Percentiles rank a stretch among this genome's conserved stretches.
Evolutionary conservation across 169 alveolate species (phyloP).

Genomic region (Theileria luwenshuni): DNA sequence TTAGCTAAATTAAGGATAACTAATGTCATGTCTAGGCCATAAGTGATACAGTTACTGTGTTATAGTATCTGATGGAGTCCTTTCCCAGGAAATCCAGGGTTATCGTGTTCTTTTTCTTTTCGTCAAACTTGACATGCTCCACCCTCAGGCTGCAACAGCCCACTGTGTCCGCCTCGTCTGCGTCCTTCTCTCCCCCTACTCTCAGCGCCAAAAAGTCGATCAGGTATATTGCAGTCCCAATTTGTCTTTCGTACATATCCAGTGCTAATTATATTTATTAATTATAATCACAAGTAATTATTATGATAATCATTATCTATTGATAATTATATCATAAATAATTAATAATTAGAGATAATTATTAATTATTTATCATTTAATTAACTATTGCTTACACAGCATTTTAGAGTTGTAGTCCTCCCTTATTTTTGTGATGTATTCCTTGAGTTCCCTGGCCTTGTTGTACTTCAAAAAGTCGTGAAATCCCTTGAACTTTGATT

Average conservation of each 20-base stretch:
- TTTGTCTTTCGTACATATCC: conserved; percentile 85
- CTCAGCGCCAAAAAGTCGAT: conserved; percentile 98
- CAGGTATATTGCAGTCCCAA: conserved; percentile 98
- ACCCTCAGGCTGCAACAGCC: conserved; percentile 99
- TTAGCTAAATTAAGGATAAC: not conserved
- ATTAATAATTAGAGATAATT: too few species aligned
- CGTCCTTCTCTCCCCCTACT: conserved; percentile 99
- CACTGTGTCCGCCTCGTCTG: conserved; percentile 99
- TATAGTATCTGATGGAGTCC: conserved; percentile 95
- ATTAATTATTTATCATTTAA: too few species aligned
- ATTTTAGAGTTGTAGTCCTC: conserved; percentile 89
- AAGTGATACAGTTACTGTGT: conserved; percentile 82
- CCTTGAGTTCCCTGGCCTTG: conserved; percentile 92
- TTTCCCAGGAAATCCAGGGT: conserved; percentile 95
- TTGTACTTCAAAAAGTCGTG: conserved; percentile 95
- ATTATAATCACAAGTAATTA: not conserved
- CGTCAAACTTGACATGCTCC: conserved; percentile 89
- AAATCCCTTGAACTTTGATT: conserved; percentile 93
- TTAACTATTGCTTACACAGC: conserved; percentile 25
- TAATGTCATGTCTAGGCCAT: not conserved
- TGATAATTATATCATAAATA: not conserved
- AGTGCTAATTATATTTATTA: conserved; percentile 26
- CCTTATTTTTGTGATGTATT: conserved; percentile 85
- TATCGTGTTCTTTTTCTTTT: conserved; percentile 57
- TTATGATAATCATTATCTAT: conserved; percentile 7